Evolutionary conservation across 345 rosid genomes (phyloP).

Genomic region (Erysimum cheiranthoides): DNA sequence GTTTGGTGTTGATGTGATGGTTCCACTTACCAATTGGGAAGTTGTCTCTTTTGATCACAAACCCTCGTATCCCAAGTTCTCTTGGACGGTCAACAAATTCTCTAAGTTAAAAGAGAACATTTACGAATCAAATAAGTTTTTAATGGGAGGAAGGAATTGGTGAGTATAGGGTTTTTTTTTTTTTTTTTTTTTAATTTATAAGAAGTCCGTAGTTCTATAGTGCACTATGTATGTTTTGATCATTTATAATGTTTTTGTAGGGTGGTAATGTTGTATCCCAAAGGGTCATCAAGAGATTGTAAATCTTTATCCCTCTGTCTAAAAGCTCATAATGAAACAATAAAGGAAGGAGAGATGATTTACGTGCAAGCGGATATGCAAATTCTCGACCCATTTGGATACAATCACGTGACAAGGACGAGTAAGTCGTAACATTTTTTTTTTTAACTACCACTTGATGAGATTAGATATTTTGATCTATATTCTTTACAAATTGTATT

Average conservation of each 20-base stretch:
- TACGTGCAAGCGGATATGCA: not conserved
- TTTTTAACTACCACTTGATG: not conserved
- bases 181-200: too few relatives aligned
- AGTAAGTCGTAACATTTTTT: not conserved
- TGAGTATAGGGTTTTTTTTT: too few relatives aligned
- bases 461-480: not conserved
- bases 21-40: not conserved
- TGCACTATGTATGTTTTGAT: not conserved
- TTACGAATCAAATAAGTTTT: not conserved
- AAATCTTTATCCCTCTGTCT: not conserved
- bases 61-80: not conserved
- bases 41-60: not conserved
- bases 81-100: constrained; percentile 10
- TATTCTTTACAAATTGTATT: not conserved
- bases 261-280: constrained; percentile 3
- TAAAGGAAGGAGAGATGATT: not conserved
- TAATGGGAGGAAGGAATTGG: constrained; percentile 7
- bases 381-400: constrained; percentile 30
- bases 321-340: not conserved
- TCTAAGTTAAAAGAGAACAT: not conserved
- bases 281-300: not conserved
- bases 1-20: constrained; percentile 27
- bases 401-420: not conserved
- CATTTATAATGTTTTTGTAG: not conserved
- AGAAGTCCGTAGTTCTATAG: not conserved